Conservation (phyloP, 176 grass and related monocot species). For the Paspalum vaginatum region DNA sequence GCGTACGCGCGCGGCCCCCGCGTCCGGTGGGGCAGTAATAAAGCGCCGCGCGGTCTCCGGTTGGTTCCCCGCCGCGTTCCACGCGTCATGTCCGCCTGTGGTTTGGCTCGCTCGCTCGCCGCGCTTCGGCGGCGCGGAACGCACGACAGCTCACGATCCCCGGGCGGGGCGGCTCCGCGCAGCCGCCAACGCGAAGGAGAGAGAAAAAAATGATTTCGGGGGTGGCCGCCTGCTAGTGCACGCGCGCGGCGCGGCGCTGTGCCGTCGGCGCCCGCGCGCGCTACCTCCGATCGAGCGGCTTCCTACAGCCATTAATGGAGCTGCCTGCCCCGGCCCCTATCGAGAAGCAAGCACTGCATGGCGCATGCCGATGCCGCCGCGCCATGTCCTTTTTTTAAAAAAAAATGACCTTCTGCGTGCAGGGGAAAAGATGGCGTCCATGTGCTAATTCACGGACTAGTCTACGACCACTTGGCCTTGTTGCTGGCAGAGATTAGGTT, state of each 20-base stretch:
- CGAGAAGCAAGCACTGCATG: too few relatives aligned
- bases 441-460: conserved; percentile 8
- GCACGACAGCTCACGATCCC: conserved; percentile 43
- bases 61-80: background rate
- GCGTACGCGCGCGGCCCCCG: background rate
- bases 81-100: conserved; percentile 38
- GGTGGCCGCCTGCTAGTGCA: too few relatives aligned
- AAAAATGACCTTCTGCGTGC: too few relatives aligned
- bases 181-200: background rate
- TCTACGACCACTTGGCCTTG: background rate
- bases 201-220: conserved; percentile 20
- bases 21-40: conserved; percentile 7
- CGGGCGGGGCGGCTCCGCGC: background rate
- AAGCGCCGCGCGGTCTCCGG: conserved; percentile 53
- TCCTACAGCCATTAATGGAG: conserved; percentile 54
- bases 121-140: conserved; percentile 47
- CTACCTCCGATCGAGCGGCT: background rate
- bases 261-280: conserved; percentile 9
- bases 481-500: background rate
- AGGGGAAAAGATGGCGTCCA: background rate
- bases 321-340: background rate
- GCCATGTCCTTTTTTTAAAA: background rate
- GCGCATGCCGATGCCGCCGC: background rate
- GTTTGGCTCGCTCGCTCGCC: too few relatives aligned
- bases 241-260: too few relatives aligned